phyloP scores from a whole-genome alignment of 257 asterid genomes.

The Ocimum tenuiflorum region DNA sequence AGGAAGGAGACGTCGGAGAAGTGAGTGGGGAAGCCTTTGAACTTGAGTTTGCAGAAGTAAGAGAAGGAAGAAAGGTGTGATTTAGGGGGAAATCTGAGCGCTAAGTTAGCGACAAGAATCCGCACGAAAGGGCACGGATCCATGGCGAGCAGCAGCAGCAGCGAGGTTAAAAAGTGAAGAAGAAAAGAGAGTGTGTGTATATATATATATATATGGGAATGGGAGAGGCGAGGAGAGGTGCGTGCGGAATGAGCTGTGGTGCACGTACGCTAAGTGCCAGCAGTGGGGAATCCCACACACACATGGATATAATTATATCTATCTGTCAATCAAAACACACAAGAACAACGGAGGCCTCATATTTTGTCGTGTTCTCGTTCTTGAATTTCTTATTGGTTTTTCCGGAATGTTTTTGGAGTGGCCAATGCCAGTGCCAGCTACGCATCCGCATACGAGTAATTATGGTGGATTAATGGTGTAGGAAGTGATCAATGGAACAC shows the following conservation, averaged over 20 bases:
- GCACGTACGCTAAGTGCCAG: slow-evolving; percentile 63
- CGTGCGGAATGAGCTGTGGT: slow-evolving; percentile 85
- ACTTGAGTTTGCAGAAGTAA: slow-evolving; percentile 58
- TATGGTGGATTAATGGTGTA: too few species aligned
- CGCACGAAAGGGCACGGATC: slow-evolving; percentile 96
- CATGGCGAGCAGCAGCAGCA: too few species aligned
- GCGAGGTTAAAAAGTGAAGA: too few species aligned
- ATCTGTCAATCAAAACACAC: slow-evolving; percentile 26
- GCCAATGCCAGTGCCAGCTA: too few species aligned
- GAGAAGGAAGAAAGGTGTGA: slow-evolving; percentile 9
- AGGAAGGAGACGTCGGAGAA: slow-evolving; percentile 34
- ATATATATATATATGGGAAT: too few species aligned
- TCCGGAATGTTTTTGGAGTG: slow-evolving; percentile 1
- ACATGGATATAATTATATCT: too few species aligned
- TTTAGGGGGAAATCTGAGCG: slow-evolving; percentile 30
- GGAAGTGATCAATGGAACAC: too few species aligned
- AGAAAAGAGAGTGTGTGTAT: too few species aligned
- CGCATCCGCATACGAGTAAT: neutral
- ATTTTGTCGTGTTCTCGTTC: neutral
- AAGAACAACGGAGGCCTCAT: too few species aligned
- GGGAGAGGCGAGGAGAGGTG: slow-evolving; percentile 28
- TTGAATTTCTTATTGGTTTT: slow-evolving; percentile 12
- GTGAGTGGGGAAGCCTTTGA: slow-evolving; percentile 53
- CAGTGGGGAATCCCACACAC: slow-evolving; percentile 31
- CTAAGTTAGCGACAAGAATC: slow-evolving; percentile 52